Percentiles rank a stretch among this genome's conserved stretches.
These are phyloP conservation scores for Huntiella savannae DNA, from an alignment of 2,329 filamentous ascomycete species.

Conservation along the genomic window DNA sequence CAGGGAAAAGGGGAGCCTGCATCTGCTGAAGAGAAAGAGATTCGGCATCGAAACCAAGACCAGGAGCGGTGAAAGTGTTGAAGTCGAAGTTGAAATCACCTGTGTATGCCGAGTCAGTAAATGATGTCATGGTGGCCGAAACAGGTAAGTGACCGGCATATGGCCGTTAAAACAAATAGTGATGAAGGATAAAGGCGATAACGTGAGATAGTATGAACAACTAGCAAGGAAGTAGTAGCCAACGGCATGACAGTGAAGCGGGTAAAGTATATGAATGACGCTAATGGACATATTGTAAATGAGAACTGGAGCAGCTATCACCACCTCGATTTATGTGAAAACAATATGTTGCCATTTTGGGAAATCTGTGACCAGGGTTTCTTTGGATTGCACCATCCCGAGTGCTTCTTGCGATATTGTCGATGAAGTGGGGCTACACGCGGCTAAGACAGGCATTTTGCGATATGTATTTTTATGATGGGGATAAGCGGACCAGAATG, in stretches of 20 bases:
- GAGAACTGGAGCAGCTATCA: no score
- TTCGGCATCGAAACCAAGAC: slow-evolving; percentile 4
- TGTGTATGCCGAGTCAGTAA: slow-evolving; percentile 7
- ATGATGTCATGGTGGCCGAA: slow-evolving; percentile 5
- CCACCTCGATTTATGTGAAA: no score
- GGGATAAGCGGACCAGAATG: no score
- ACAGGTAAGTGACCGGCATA: neutral
- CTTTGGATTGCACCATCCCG: slow-evolving; percentile 35
- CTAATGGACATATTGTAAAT: no score
- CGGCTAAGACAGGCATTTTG: neutral
- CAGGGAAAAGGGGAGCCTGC: slow-evolving; percentile 29
- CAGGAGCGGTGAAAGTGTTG: slow-evolving; percentile 19
- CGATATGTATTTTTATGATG: no score
- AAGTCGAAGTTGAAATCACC: slow-evolving; percentile 18
- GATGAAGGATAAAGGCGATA: neutral
- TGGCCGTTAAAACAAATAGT: neutral
- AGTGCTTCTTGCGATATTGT: slow-evolving; percentile 20
- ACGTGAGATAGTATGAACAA: neutral
- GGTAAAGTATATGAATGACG: no score
- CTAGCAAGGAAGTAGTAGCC: neutral
- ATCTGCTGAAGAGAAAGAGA: slow-evolving; percentile 28
- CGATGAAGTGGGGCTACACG: slow-evolving; percentile 1
- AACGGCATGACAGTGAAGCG: neutral
- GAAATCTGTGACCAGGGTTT: slow-evolving; percentile 31
- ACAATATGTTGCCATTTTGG: slow-evolving; percentile 14